Evolutionary conservation across 2,329 filamentous ascomycete species (phyloP).

Genomic region (Trichoderma sp.): DNA sequence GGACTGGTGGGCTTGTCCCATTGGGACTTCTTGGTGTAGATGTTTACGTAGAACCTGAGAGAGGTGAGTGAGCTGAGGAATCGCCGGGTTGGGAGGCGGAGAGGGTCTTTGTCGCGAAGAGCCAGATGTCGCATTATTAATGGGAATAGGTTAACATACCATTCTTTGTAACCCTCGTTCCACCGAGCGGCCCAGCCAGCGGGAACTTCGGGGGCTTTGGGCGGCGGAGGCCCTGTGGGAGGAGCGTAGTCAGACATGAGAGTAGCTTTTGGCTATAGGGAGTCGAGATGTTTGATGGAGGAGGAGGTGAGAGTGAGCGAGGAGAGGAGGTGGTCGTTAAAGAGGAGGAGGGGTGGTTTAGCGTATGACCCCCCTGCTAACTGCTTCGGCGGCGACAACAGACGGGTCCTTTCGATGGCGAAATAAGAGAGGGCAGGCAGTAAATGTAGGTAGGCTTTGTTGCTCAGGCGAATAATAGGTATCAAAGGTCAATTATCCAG

Average conservation of each 20-base stretch:
- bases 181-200: conserved; percentile 80
- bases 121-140: not conserved
- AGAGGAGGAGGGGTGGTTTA: conserved; percentile 12
- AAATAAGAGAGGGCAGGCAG: not conserved
- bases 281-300: not conserved
- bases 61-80: not conserved
- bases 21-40: conserved; percentile 83
- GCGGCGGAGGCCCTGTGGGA: conserved; percentile 57
- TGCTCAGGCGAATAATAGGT: not conserved
- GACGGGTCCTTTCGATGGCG: not conserved
- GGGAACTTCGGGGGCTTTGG: conserved; percentile 62
- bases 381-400: not conserved
- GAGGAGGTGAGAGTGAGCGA: not conserved
- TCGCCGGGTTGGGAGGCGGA: not conserved
- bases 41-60: conserved; percentile 87
- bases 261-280: not conserved
- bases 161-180: conserved; percentile 88
- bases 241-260: conserved; percentile 57
- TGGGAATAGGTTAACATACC: conserved; percentile 48
- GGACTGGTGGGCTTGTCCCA: conserved; percentile 82
- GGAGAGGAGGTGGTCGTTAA: not conserved
- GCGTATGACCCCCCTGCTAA: conserved; percentile 1
- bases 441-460: not conserved
- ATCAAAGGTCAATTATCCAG: not conserved
- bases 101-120: not conserved